Conservation (phyloP, 2,329 filamentous ascomycete species). For the Neopestalotiopsis rosae region DNA sequence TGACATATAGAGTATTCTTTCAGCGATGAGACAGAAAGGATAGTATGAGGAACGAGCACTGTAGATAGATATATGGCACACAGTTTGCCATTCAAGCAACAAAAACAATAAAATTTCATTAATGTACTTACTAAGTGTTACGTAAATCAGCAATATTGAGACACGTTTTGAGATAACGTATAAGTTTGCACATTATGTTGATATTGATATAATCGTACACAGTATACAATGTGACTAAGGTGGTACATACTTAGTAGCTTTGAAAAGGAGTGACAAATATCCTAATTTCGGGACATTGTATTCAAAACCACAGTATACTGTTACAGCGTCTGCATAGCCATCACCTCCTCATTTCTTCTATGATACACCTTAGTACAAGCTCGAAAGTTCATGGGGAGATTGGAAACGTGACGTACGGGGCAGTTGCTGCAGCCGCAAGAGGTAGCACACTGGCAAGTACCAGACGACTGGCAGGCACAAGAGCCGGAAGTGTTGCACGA, state of each 20-base stretch:
- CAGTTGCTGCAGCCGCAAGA: neutral
- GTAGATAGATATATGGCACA: conserved; percentile 12
- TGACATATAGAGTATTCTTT: conserved; percentile 4
- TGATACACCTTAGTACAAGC: neutral
- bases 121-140: no score
- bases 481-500: neutral
- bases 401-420: neutral
- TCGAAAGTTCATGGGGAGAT: neutral
- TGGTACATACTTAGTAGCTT: no score
- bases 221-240: no score
- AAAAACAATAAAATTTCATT: neutral
- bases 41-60: neutral
- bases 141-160: no score
- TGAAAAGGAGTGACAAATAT: no score
- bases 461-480: neutral
- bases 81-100: neutral
- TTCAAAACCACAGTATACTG: no score
- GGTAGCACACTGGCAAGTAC: neutral
- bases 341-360: neutral
- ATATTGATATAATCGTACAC: no score
- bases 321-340: neutral
- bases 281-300: no score
- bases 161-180: no score
- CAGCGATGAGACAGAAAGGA: conserved; percentile 10
- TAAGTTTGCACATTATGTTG: no score